Base-by-base conservation (phyloP, 352 stramenopile genomes). In the Thalassiosira gravida region DNA sequence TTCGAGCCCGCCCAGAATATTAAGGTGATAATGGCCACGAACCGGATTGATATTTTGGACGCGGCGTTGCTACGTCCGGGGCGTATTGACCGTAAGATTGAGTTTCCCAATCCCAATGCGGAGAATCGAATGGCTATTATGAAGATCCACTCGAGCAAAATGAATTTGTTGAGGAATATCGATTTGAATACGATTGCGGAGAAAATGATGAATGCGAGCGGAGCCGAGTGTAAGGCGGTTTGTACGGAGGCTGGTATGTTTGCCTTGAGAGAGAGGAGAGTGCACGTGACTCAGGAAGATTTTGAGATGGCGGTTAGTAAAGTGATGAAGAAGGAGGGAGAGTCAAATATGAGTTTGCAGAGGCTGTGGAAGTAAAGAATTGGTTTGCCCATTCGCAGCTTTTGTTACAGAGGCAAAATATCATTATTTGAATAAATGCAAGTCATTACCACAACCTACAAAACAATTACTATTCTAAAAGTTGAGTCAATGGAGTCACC, bases 11-110 rank as follows among this genome's bases (percentile, higher is more conserved):
- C 86, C 67, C 55, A 75, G 11, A 24, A 82, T 14, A 97, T 99
- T 20, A 93, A 99, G 50, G 96, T 99, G 24, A 96, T 99, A 70
- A 97, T 96, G 27, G 97, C 97, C 0, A 99, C 97, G 2, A 99
- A 99, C 85, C 91, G 97, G 37, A 95, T 97, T 0, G 97, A 99
- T 74, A 94, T 96, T 16, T 91, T 99, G 29, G 98, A 99, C 88
- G 93, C 95, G 53, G 97, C 97, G 3, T 85, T 99, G 32, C 92
- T 97, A 52, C 94, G 97, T 24, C 96, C 97, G 0, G 98, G 98
- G 11, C 91, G 98, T 20, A 99, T 99, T 75, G 97, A 99, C 84
- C 93, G 97, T 14, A 97, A 99, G 87, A 99, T 99, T 77, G 95
- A 94, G 44, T 85, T 99, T 3, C 96, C 96, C 18, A 98, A 99